Evolutionary conservation across 164 flowering plant genomes (phyloP).

Genomic region (Brasenia schreberi): DNA sequence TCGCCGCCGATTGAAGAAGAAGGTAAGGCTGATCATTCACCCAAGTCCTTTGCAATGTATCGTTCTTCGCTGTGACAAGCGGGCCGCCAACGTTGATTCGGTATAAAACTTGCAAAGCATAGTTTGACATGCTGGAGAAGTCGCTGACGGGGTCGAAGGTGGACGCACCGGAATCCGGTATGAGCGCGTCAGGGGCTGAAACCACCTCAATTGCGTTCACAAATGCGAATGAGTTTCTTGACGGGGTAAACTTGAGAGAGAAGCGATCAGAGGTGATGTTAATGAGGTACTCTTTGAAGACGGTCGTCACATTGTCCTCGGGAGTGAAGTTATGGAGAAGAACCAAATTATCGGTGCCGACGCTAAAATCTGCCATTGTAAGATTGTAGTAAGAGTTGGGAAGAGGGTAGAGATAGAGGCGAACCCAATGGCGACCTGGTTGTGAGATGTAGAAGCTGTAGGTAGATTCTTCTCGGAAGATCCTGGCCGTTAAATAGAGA

Average conservation of each 20-base stretch:
- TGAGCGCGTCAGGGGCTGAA: constrained; percentile 46
- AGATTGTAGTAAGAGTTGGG: constrained; percentile 35
- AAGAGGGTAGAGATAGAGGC: constrained; percentile 64
- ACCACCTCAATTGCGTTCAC: constrained; percentile 74
- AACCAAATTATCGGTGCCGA: constrained; percentile 34
- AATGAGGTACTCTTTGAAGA: constrained; percentile 62
- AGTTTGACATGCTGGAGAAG: constrained; percentile 29
- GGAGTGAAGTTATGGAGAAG: constrained; percentile 59
- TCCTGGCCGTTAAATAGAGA: constrained; percentile 37
- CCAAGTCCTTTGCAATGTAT: constrained; percentile 72
- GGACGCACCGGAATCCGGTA: constrained; percentile 36
- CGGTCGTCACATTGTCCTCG: constrained; percentile 6
- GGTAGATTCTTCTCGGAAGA: constrained; percentile 32
- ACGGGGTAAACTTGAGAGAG: constrained; percentile 49
- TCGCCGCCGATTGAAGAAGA: constrained; percentile 28
- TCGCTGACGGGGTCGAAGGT: constrained; percentile 24
- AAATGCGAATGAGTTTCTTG: constrained; percentile 45
- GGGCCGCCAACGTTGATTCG: constrained; percentile 74
- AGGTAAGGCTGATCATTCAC: constrained; percentile 24
- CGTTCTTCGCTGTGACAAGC: constrained; percentile 31
- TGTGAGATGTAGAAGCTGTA: constrained; percentile 41
- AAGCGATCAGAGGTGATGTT: constrained; percentile 28
- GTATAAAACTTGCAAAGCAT: constrained; percentile 35
- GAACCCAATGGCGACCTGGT: constrained; percentile 53
- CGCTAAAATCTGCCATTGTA: constrained; percentile 41